Evolutionary conservation across 208 protist genomes (phyloP).

Genomic region (Trypanosoma cruzi): DNA sequence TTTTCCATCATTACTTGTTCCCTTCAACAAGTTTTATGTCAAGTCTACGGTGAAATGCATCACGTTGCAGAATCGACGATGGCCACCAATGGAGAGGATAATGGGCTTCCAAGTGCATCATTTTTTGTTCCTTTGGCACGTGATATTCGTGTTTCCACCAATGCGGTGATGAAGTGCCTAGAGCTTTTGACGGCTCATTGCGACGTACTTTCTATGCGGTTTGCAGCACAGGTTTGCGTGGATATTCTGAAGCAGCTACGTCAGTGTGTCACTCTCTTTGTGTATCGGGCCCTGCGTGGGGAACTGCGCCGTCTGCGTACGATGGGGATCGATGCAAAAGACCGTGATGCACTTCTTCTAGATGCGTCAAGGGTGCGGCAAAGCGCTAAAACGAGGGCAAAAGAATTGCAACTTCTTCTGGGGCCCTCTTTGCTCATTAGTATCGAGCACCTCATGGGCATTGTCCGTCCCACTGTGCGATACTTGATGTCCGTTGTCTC

Average conservation of each 20-base stretch:
- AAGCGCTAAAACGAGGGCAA: conserved; percentile 30
- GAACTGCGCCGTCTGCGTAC: conserved; percentile 19
- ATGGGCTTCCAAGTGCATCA: background rate
- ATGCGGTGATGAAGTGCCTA: conserved; percentile 54
- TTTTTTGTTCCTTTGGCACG: conserved; percentile 47
- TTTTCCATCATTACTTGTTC: conserved; percentile 63
- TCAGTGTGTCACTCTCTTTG: conserved; percentile 54
- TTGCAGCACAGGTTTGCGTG: conserved; percentile 66
- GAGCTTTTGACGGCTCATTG: conserved; percentile 46
- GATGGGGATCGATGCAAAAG: background rate
- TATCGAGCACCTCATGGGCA: conserved; percentile 44
- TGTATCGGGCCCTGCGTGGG: conserved; percentile 34
- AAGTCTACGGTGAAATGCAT: conserved; percentile 36
- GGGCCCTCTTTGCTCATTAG: conserved; percentile 62
- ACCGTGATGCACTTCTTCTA: background rate
- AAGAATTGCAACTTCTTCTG: conserved; percentile 40
- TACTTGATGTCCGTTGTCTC: conserved; percentile 55
- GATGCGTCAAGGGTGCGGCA: conserved; percentile 25
- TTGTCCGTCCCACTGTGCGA: conserved; percentile 47
- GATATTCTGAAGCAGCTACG: conserved; percentile 71
- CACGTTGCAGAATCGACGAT: background rate
- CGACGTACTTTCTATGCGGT: conserved; percentile 54
- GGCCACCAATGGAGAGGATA: background rate
- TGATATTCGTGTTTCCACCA: conserved; percentile 58
- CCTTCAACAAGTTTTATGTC: conserved; percentile 63